A percentile compares a stretch with the other conserved stretches of the same genome.
phyloP scores from a whole-genome alignment of 345 rosid species.

The Linum lewisii region DNA sequence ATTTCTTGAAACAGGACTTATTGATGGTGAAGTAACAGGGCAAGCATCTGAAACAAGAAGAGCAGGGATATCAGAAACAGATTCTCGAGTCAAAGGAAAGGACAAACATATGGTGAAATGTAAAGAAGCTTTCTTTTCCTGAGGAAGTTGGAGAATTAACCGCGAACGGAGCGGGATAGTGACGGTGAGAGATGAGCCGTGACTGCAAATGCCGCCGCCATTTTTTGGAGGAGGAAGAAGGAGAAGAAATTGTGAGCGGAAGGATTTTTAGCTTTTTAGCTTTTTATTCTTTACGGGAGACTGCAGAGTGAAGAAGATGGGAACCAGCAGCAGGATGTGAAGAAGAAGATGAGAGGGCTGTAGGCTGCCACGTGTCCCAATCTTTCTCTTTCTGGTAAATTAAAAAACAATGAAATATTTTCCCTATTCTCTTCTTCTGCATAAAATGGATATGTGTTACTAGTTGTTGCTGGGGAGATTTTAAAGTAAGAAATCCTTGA shows the following conservation, averaged over 20 bases:
- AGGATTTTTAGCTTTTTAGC: too few species aligned
- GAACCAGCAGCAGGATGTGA: background rate
- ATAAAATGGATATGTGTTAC: too few species aligned
- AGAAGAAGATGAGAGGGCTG: background rate
- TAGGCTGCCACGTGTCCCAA: background rate
- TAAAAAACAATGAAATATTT: too few species aligned
- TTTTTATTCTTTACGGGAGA: background rate
- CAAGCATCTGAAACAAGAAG: slow-evolving; percentile 31
- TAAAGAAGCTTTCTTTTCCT: background rate
- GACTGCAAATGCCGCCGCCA: slow-evolving; percentile 7
- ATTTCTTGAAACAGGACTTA: slow-evolving; percentile 14
- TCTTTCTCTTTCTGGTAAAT: background rate
- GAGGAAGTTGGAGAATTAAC: slow-evolving; percentile 14
- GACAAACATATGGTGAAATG: slow-evolving; percentile 1
- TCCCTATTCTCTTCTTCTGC: too few species aligned
- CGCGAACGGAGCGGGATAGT: slow-evolving; percentile 37
- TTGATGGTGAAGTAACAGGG: slow-evolving; percentile 18
- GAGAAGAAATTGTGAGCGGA: background rate
- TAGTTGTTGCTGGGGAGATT: too few species aligned
- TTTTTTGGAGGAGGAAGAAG: background rate
- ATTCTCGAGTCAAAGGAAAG: background rate
- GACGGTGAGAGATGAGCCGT: slow-evolving; percentile 48
- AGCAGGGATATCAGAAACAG: background rate
- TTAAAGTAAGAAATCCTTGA: too few species aligned
- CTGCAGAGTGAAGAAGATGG: background rate